Evolutionary conservation across 768 basidiomycete species (phyloP), one percentile per base, ranked within the genome.

Genomic region (Pisolithus orientalis): DNA sequence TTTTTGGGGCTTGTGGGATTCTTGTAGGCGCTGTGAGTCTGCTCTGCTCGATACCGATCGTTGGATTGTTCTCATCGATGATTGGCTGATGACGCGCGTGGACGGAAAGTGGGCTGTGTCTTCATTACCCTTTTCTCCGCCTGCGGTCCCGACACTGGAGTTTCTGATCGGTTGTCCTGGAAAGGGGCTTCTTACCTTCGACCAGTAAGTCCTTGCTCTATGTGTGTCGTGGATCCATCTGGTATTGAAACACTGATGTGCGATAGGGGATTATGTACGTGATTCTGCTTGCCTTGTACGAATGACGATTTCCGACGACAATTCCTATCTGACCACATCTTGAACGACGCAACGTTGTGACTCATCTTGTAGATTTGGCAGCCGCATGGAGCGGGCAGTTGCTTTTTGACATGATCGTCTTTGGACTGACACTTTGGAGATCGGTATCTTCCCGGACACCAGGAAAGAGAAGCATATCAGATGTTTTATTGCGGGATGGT

Each of bases 331-430:
- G 21, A 21, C 21, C 21, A 21, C 21, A 21, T 21, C 21, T 21
- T 43, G 42, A 24, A 5, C 5, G 5, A 24, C 6, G 10, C 44
- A 25, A 6, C n/a, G 13, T 14, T 16, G 6, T 27, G 29, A 25
- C 13, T 27, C 11, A 16, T 27, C 16, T 21, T 43, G 17, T 21
- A 62, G 59, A 50, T 16, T 28, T 49, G 1, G 53, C 53, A 2
- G n/a, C 49, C n/a, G 52, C 29, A 5, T 62, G 57, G 52, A 25
- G 48, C 6, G 44, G 46, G 13, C 54, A 59, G 31, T 50, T 67
- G 21, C 39, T 45, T 10, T 64, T 63, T 38, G 63, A 65, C 27
- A 13, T 51, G 14, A 27, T 60, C 42, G 42, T 63, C 17, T 66
- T 66, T 51, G 6, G 39, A 17, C 47, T 67, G 5, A 67, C 59